Conservation (phyloP, 495 filamentous ascomycete species). For the Xylaria longipes region DNA sequence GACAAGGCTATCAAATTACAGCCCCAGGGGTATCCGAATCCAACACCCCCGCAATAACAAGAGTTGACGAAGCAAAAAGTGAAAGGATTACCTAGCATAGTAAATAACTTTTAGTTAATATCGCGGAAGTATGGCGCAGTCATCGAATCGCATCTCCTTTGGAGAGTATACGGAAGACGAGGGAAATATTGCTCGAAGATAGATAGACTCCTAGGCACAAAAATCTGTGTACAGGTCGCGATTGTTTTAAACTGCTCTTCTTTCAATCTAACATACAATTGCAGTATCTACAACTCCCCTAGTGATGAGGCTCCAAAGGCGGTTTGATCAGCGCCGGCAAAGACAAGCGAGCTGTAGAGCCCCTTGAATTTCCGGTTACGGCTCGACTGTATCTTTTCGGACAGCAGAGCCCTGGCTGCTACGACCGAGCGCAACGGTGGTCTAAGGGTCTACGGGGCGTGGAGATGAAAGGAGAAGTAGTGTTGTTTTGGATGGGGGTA, state of each 20-base stretch:
- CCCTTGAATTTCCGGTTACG: conserved; percentile 16
- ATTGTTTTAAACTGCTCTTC: background rate
- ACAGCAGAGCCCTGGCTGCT: background rate
- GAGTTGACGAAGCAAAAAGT: background rate
- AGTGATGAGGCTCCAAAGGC: conserved; percentile 4
- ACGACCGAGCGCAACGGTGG: background rate
- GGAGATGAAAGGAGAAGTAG: conserved; percentile 1
- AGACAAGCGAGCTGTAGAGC: conserved; percentile 10
- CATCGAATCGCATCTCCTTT: background rate
- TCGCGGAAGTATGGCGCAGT: background rate
- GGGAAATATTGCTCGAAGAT: background rate
- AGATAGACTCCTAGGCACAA: background rate
- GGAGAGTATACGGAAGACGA: background rate
- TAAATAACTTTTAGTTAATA: background rate
- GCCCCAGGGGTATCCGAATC: background rate
- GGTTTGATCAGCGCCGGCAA: conserved; percentile 8
- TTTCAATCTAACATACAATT: no score
- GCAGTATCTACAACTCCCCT: background rate
- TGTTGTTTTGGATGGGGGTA: background rate
- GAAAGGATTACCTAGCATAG: background rate
- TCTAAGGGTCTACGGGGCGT: conserved; percentile 6
- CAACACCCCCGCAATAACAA: background rate
- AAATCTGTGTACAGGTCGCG: background rate
- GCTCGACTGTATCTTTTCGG: background rate
- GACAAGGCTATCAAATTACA: background rate